Conservation (phyloP, 371 early-diverging fungal genomes). For the Mucor racemosus region DNA sequence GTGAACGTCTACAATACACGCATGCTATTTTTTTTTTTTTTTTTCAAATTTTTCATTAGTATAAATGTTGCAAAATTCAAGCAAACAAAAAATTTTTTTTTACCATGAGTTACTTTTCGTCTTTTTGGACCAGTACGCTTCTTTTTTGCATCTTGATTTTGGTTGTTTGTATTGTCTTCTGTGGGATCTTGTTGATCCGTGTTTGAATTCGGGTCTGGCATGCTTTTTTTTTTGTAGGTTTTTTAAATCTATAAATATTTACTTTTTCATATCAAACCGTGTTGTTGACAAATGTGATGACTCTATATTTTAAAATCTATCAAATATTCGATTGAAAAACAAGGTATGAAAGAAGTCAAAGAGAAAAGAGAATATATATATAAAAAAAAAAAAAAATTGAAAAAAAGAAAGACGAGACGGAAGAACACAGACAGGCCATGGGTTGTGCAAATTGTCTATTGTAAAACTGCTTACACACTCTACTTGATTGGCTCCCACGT, state of each 20-base stretch:
- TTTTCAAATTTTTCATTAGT: background rate
- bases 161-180: constrained; percentile 23
- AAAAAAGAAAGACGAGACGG: constrained; percentile 2
- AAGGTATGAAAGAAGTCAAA: background rate
- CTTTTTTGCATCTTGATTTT: constrained; percentile 47
- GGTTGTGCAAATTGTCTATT: background rate
- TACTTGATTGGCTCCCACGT: background rate
- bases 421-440: background rate
- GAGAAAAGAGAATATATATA: background rate
- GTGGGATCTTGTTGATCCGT: constrained; percentile 19
- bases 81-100: background rate
- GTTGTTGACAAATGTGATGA: background rate
- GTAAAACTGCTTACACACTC: background rate
- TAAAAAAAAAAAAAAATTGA: background rate
- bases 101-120: constrained; percentile 78
- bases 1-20: constrained; percentile 85
- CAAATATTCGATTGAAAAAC: too few species aligned
- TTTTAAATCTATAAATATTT: background rate
- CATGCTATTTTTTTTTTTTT: constrained; percentile 54
- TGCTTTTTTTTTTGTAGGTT: constrained; percentile 1
- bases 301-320: too few species aligned
- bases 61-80: background rate
- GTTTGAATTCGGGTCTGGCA: constrained; percentile 24
- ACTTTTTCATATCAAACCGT: constrained; percentile 4
- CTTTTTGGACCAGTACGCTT: constrained; percentile 72